Base-by-base conservation (phyloP, 2,329 filamentous ascomycete species). In the Clarireedia homoeocarpa region DNA sequence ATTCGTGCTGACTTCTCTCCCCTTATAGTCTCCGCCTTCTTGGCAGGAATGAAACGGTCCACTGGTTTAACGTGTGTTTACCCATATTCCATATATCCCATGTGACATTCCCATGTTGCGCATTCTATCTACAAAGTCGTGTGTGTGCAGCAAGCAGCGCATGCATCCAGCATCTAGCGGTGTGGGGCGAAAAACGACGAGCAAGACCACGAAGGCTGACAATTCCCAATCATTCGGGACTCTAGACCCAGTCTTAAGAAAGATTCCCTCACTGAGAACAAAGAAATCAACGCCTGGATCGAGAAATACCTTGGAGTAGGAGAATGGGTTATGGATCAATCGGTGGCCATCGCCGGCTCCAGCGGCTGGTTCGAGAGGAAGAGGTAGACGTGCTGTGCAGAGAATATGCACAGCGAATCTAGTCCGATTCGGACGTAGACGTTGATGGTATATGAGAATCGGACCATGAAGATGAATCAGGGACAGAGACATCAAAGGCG, bases 261-360 rank as follows among this genome's bases (percentile, higher is more conserved):
- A 67, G 91, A 96, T 63, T 81, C 27, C 7, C 6, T 96, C 68
- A 81, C 86, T 70, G 89, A 95, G 57, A 92, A 85, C 72, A 88
- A 89, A 71, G 86, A 91, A 61, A 73, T 94, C 64, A 86, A 87
- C 71, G 86, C 85, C 68, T 97, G 91, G 91, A 83, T 97, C 63
- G 87, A 92, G 69, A 92, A 87, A 71, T 97, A 97, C 72, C 84
- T 97, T 45, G 90, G 90, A 61, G 86, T 96, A 17, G 94, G 94
- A 66, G 94, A 99, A 77, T 96, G 91, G 83, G 88, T 96, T 62
- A 95, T 99, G 91, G 94, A 99, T 73, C 88, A 95, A 76, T 95
- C 91, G 30, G 90, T 97, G 34, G 91, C 91, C 42, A 82, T 97
- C 56, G 89, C 96, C 70, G 88, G 90, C 44, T 86, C 88, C 49